Evolutionary conservation across 306 rosid species (phyloP).

Genomic region (Mimosa pudica): DNA sequence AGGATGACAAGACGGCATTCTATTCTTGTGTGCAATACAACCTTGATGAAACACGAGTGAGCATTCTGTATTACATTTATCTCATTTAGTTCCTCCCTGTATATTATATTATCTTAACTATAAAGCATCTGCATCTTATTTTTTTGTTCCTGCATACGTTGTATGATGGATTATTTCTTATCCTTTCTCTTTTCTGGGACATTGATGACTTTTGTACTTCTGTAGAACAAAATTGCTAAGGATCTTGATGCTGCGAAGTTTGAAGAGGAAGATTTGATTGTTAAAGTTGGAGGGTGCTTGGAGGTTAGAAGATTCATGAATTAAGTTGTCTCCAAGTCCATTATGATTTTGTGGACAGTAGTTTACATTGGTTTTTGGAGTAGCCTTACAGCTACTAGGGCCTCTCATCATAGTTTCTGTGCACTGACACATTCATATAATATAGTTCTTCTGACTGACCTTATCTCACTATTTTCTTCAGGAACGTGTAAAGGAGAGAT

Average conservation of each 20-base stretch:
- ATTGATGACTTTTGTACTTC: constrained; percentile 38
- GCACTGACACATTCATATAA: constrained; percentile 6
- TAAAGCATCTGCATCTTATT: constrained; percentile 20
- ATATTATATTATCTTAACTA: neutral
- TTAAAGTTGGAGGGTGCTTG: constrained; percentile 92
- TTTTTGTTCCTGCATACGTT: constrained; percentile 5
- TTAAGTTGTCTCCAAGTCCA: constrained; percentile 26
- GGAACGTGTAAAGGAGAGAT: constrained; percentile 89
- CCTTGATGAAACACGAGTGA: constrained; percentile 90
- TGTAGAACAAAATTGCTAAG: constrained; percentile 73
- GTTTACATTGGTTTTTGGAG: constrained; percentile 19
- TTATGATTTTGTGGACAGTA: constrained; percentile 6
- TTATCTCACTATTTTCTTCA: constrained; percentile 36
- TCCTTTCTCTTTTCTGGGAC: constrained; percentile 11
- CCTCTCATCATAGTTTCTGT: constrained; percentile 35
- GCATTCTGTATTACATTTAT: constrained; percentile 40
- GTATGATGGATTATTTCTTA: neutral
- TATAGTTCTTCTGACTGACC: constrained; percentile 12
- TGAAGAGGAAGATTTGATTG: constrained; percentile 82
- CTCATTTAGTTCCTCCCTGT: constrained; percentile 4
- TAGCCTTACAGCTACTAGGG: constrained; percentile 27
- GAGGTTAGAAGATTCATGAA: constrained; percentile 60
- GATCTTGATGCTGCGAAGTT: constrained; percentile 66
- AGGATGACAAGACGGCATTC: constrained; percentile 95
- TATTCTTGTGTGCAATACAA: constrained; percentile 73